Percentiles rank a stretch among this genome's conserved stretches.
Evolutionary conservation across 768 basidiomycete species (phyloP).

Genomic region (Termitomyces eurrhizus): DNA sequence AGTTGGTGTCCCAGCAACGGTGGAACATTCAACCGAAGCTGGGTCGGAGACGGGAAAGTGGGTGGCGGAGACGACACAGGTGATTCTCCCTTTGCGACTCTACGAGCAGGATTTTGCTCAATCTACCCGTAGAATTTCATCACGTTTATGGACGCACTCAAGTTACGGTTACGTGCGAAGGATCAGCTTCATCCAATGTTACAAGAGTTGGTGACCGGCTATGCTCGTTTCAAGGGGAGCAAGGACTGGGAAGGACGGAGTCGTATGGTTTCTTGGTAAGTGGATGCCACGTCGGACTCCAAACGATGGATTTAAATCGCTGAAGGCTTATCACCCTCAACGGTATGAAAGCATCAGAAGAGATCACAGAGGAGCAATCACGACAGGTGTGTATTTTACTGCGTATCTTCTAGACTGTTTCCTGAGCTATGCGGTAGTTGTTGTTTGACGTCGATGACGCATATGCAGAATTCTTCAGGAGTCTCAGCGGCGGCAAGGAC

Average conservation of each 20-base stretch:
- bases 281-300: conserved; percentile 1
- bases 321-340: conserved; percentile 92
- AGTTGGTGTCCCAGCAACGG: conserved; percentile 94
- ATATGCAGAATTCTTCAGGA: conserved; percentile 89
- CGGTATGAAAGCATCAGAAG: conserved; percentile 95
- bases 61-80: conserved; percentile 98
- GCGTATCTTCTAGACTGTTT: neutral
- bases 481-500: conserved; percentile 49
- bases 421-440: conserved; percentile 42
- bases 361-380: conserved; percentile 92
- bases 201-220: conserved; percentile 93
- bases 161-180: conserved; percentile 90
- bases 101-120: neutral
- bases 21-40: conserved; percentile 91
- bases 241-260: conserved; percentile 97
- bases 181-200: conserved; percentile 94
- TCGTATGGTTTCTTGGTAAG: conserved; percentile 89
- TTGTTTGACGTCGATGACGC: conserved; percentile 97
- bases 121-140: conserved; percentile 76
- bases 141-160: conserved; percentile 97
- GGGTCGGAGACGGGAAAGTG: conserved; percentile 93
- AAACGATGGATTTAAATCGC: neutral
- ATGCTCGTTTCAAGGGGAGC: conserved; percentile 90
- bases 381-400: conserved; percentile 61
- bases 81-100: conserved; percentile 24